Evolutionary conservation across 352 stramenopile species (phyloP), one percentile per base, ranked within the genome.

Genomic region (Peronospora farinosa): DNA sequence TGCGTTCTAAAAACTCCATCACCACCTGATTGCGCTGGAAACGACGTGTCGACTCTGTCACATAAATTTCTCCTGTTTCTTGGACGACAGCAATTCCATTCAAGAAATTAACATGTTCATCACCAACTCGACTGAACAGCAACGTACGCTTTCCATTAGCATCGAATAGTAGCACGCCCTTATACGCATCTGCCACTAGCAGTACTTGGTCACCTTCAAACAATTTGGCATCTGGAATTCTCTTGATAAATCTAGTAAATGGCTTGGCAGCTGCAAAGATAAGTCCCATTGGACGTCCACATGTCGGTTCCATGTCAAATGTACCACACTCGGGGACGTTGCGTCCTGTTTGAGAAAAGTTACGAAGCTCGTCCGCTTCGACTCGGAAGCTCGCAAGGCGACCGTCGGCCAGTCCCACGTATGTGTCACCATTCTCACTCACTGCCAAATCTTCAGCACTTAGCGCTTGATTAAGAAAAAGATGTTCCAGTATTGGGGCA

Each of bases 171-270:
- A 75, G 40, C 41, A 86, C 51, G 9, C 75, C 75, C 23, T 77
- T 77, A 63, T 82, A 83, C 0, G 75, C 70, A 27, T 86, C 75
- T 7, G 72, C 75, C 8, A 84, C 68, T 0, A 86, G 59, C 46
- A 86, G 54, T 63, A 86, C 70, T 17, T 78, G 63, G 32, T 81
- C 65, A 2, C 47, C 57, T 5, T 59, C 19, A 33, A 86, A 84
- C 27, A 75, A 31, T 47, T 67, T 58, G 1, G 66, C 52, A 23
- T 62, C 51, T 23, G 65, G 61, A 41, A 86, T 78, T 40, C 68
- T 64, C 42, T 65, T 60, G 0, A 84, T 33, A 36, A 69, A 80
- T 38, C 67, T 68, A 11, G 37, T 35, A 53, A 79, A 76, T 2
- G 62, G 67, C 30, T 52, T 51, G 21, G 60, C 63, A 8, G 62